A percentile compares a stretch with the other conserved stretches of the same genome.
Evolutionary conservation across 2,329 filamentous ascomycete genomes (phyloP).

Genomic region (Raffaelea arxii): DNA sequence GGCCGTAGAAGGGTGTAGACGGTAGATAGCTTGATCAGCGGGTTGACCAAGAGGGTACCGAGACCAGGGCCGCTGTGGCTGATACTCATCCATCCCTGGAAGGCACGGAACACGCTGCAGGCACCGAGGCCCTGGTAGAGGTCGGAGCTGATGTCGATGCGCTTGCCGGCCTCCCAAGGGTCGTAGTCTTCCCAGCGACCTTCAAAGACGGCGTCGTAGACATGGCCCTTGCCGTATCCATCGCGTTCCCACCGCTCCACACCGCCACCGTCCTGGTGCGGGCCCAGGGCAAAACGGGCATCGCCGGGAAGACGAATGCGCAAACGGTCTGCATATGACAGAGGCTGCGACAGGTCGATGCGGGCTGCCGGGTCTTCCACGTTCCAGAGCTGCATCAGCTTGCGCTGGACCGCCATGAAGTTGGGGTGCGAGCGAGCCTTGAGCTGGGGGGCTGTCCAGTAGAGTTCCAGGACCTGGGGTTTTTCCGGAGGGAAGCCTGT

Average conservation of each 20-base stretch:
- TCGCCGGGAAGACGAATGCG: conserved; percentile 66
- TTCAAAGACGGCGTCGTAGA: conserved; percentile 64
- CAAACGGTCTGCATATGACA: conserved; percentile 62
- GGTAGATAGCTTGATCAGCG: conserved; percentile 63
- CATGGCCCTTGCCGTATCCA: conserved; percentile 55
- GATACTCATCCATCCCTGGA: conserved; percentile 83
- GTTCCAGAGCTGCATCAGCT: conserved; percentile 56
- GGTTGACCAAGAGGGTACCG: conserved; percentile 76
- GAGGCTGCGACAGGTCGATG: conserved; percentile 33
- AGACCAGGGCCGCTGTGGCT: conserved; percentile 61
- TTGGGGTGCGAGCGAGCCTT: conserved; percentile 58
- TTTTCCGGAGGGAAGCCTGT: conserved; percentile 55
- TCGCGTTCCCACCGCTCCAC: conserved; percentile 65
- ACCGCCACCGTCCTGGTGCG: conserved; percentile 65
- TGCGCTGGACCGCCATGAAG: conserved; percentile 49
- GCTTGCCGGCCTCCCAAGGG: conserved; percentile 65
- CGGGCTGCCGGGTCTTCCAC: conserved; percentile 21
- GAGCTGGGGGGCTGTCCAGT: conserved; percentile 63
- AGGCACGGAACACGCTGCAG: conserved; percentile 78
- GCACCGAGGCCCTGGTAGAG: conserved; percentile 73
- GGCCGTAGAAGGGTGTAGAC: conserved; percentile 75
- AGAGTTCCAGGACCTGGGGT: conserved; percentile 65
- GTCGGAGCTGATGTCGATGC: conserved; percentile 60
- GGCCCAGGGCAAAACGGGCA: conserved; percentile 58
- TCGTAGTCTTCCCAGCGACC: conserved; percentile 77